These are phyloP conservation scores for Botrytis porri DNA, from an alignment of 2,329 filamentous ascomycete species.

Conservation along the genomic window DNA sequence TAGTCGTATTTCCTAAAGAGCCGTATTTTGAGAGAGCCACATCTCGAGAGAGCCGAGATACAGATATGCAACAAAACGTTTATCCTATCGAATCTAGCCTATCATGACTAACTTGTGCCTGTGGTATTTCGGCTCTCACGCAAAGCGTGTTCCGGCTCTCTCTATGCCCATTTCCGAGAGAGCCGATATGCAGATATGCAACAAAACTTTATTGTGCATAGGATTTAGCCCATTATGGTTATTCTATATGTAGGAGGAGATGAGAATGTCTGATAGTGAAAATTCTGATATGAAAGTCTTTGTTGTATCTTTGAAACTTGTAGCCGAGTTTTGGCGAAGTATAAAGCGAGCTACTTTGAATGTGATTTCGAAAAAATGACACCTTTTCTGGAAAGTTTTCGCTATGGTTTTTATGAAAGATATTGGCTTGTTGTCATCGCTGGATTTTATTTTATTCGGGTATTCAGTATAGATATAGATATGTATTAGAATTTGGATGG, in stretches of 20 bases:
- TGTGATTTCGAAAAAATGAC: neutral
- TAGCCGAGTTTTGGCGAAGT: neutral
- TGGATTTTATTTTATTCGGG: too few species aligned
- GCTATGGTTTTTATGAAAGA: neutral
- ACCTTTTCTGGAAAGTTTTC: neutral
- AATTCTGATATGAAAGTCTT: neutral
- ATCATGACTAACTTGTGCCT: too few species aligned
- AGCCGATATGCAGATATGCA: neutral
- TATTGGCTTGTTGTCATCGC: too few species aligned
- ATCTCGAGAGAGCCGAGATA: neutral
- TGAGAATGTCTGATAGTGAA: neutral
- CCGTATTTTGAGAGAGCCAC: too few species aligned
- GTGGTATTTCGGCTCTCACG: too few species aligned
- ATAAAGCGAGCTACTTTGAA: neutral
- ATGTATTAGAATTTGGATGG: neutral
- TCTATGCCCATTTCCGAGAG: too few species aligned
- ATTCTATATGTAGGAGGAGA: neutral
- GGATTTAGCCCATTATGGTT: neutral
- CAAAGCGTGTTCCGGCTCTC: too few species aligned
- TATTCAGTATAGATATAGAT: neutral
- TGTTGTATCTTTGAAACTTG: neutral
- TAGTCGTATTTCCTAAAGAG: too few species aligned
- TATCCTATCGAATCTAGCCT: too few species aligned
- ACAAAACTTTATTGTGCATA: neutral
- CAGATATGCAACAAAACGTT: neutral